Conservation (phyloP, 140 eudicot species). For the Oenanthe javanica region DNA sequence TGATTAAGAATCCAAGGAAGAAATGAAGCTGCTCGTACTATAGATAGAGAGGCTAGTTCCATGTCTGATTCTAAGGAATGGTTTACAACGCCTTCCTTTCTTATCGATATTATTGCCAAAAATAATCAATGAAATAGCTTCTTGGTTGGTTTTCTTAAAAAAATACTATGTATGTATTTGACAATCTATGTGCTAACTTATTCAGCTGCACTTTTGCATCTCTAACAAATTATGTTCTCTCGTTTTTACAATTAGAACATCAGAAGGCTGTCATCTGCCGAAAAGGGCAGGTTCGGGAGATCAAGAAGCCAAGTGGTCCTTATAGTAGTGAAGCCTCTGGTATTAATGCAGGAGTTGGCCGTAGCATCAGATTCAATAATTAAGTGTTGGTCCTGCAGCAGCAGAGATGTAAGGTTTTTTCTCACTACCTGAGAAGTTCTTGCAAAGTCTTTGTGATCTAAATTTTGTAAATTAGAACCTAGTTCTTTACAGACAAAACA, state of each 20-base stretch:
- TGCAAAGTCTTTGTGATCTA: background rate
- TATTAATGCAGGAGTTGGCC: slow-evolving; percentile 50
- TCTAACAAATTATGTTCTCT: background rate
- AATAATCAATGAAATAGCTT: too few relatives aligned
- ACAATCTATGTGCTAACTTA: background rate
- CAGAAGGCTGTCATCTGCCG: slow-evolving; percentile 42
- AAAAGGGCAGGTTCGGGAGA: slow-evolving; percentile 61
- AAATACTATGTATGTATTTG: slow-evolving; percentile 49
- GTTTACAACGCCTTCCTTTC: too few relatives aligned
- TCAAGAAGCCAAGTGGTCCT: slow-evolving; percentile 37
- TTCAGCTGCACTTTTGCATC: background rate
- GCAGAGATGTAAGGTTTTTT: background rate
- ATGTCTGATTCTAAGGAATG: too few relatives aligned
- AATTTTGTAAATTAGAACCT: background rate
- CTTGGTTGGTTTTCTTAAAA: too few relatives aligned
- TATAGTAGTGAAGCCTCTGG: slow-evolving; percentile 76
- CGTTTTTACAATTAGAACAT: slow-evolving; percentile 42
- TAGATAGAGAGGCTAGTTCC: too few relatives aligned
- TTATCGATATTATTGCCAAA: too few relatives aligned
- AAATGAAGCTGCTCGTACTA: too few relatives aligned
- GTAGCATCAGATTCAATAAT: slow-evolving; percentile 52
- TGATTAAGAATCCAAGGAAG: slow-evolving; percentile 67
- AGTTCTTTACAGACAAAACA: background rate
- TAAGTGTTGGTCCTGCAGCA: slow-evolving; percentile 13
- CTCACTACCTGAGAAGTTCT: background rate